Base-by-base conservation (phyloP, 1,284 basidiomycete genomes). In the Ceratorhiza oryzae-sativae region DNA sequence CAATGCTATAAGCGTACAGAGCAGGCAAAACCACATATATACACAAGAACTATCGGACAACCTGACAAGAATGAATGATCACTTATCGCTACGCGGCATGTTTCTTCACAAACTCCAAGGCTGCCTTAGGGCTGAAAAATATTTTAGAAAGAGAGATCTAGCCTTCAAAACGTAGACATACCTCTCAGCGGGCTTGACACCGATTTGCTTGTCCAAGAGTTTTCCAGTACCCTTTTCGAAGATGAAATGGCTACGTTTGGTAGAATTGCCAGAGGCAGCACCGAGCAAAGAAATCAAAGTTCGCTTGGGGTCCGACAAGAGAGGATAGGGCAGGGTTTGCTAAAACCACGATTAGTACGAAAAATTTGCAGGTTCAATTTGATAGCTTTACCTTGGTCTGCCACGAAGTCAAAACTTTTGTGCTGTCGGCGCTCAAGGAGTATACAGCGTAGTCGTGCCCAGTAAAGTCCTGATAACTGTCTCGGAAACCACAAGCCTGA, bases 401-500 rank as follows among this genome's bases (percentile, higher is more conserved):
- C 87, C 93, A 95, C 79, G 90, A 92, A 73, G 81, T 84, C 80
- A 96, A 93, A 2, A 92, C 89, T 5, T 84, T 78, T 0, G 93
- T 87, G n/a, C 86, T 84, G 80, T 97, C 95, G 25, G 90, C 90
- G 77, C 92, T 95, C 73, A 98, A 81, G 73, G 95, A 95, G 80
- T 93, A 95, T 48, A 97, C 89, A 49, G 85, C 85, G 81, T 90
- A 97, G 56, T 88, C 85, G 68, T 86, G 78, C 4, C 85, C 82
- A 1, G 85, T 83, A 79, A 96, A 95, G 75, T 92, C 89, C 8
- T 87, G 84, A 79, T 92, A 92, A 55, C 83, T 83, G 79, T 97
- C 95, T 41, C 95, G 87, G 84, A 91, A 96, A 3, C 89, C 91
- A 79, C 94, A 96, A 0, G 94, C 94, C 80, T 97, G 94, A 42